phyloP scores from a whole-genome alignment of 257 asterid species.

The Gardenia jasminoides region DNA sequence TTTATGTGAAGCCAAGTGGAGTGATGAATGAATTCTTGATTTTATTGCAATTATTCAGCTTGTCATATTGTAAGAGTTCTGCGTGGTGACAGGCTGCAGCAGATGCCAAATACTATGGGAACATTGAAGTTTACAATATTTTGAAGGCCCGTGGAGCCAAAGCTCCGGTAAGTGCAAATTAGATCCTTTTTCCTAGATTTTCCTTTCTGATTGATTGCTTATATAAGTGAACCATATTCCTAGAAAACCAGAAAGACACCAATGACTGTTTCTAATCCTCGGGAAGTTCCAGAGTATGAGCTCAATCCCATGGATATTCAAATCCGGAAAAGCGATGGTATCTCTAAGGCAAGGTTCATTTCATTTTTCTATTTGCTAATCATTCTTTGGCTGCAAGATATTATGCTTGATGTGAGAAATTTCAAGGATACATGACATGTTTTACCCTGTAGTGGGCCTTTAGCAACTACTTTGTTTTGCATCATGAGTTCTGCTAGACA shows the following conservation, averaged over 20 bases:
- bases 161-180: constrained; percentile 57
- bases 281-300: constrained; percentile 98
- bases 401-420: neutral
- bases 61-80: neutral
- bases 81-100: constrained; percentile 76
- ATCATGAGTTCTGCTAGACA: neutral
- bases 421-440: neutral
- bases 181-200: neutral
- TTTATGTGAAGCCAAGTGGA: neutral
- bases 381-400: neutral
- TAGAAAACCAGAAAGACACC: constrained; percentile 97
- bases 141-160: constrained; percentile 97
- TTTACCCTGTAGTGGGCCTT: neutral
- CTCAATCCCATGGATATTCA: constrained; percentile 91
- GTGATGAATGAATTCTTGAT: too few species aligned
- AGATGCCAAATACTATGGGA: constrained; percentile 96
- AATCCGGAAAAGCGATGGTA: constrained; percentile 88
- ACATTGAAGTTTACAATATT: constrained; percentile 65
- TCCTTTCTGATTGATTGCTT: constrained; percentile 19
- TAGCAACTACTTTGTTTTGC: neutral
- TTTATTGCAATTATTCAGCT: too few species aligned
- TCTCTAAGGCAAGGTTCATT: constrained; percentile 62
- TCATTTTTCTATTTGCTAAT: constrained; percentile 7
- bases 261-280: constrained; percentile 90
- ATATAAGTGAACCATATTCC: constrained; percentile 32